Evolutionary conservation across 495 filamentous ascomycete genomes (phyloP).

Genomic region (Penicillium salamii): DNA sequence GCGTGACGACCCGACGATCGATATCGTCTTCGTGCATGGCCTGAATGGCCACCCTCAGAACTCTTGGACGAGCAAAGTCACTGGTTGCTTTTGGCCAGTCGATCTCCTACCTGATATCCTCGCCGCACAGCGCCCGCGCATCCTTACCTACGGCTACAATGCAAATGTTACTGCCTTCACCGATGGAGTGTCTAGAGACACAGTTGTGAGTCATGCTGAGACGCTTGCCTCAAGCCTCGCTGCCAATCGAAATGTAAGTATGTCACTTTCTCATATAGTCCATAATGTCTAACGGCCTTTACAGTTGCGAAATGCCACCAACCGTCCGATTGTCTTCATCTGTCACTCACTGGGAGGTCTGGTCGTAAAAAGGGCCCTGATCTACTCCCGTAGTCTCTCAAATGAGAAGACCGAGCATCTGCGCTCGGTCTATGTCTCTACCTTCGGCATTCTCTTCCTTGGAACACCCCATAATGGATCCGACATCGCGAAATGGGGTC

Average conservation of each 20-base stretch:
- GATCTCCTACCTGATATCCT: constrained; percentile 68
- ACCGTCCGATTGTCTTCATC: constrained; percentile 79
- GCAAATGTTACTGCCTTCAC: constrained; percentile 68
- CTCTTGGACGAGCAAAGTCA: constrained; percentile 68
- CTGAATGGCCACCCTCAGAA: constrained; percentile 74
- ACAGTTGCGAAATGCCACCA: constrained; percentile 51
- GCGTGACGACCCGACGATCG: constrained; percentile 36
- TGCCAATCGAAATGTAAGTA: constrained; percentile 56
- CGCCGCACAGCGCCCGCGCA: constrained; percentile 59
- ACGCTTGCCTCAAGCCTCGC: constrained; percentile 63
- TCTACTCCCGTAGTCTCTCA: constrained; percentile 61
- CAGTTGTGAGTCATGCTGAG: constrained; percentile 80
- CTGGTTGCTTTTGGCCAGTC: constrained; percentile 71
- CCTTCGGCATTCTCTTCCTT: constrained; percentile 80
- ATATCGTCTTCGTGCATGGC: constrained; percentile 77
- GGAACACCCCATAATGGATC: constrained; percentile 85
- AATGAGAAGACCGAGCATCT: constrained; percentile 68
- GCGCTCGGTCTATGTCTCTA: constrained; percentile 77
- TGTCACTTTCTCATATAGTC: not conserved
- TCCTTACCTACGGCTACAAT: constrained; percentile 84
- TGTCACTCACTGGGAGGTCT: constrained; percentile 82
- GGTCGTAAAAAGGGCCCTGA: constrained; percentile 70
- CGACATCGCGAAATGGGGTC: constrained; percentile 73
- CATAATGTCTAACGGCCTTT: not conserved
- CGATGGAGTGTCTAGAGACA: constrained; percentile 63